These are phyloP conservation scores for Collybia sordida DNA, from an alignment of 768 basidiomycete genomes.

Conservation along the genomic window DNA sequence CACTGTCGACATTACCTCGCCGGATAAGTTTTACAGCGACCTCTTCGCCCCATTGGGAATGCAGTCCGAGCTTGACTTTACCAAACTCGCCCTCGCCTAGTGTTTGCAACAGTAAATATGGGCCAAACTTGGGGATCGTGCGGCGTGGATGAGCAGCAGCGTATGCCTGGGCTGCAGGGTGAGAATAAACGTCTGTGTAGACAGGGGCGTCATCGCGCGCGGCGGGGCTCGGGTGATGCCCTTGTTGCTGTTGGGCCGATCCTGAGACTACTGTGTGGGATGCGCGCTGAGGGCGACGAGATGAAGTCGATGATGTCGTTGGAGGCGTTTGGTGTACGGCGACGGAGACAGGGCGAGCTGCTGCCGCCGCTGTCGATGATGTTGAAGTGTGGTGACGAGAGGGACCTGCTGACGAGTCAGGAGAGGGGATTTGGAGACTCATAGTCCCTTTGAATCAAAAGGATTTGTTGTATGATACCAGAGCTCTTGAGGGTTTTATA, in stretches of 20 bases:
- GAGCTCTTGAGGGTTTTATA: not conserved
- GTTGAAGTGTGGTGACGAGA: conserved; percentile 31
- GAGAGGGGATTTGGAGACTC: conserved; percentile 28
- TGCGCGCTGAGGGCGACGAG: conserved; percentile 61
- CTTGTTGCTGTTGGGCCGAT: conserved; percentile 28
- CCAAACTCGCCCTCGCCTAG: conserved; percentile 98
- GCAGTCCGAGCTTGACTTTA: conserved; percentile 97
- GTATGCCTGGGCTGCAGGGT: conserved; percentile 84
- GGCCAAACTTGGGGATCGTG: conserved; percentile 92
- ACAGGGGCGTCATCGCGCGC: conserved; percentile 45
- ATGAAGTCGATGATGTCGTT: conserved; percentile 31
- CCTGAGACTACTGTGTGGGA: conserved; percentile 70
- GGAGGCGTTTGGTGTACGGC: conserved; percentile 51
- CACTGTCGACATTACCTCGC: conserved; percentile 85
- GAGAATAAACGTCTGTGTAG: conserved; percentile 76
- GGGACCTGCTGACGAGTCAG: conserved; percentile 37
- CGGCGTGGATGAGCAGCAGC: conserved; percentile 79
- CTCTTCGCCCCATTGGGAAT: conserved; percentile 92
- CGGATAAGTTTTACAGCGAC: conserved; percentile 98
- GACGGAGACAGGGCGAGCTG: conserved; percentile 57
- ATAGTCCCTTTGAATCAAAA: conserved; percentile 11
- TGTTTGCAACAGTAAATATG: conserved; percentile 93
- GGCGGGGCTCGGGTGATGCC: conserved; percentile 22
- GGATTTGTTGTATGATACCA: conserved; percentile 9
- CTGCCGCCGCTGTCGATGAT: conserved; percentile 12